Percentiles rank a stretch among this genome's conserved stretches.
phyloP scores from a whole-genome alignment of 495 filamentous ascomycete genomes.

The Haplographium delicatum region DNA sequence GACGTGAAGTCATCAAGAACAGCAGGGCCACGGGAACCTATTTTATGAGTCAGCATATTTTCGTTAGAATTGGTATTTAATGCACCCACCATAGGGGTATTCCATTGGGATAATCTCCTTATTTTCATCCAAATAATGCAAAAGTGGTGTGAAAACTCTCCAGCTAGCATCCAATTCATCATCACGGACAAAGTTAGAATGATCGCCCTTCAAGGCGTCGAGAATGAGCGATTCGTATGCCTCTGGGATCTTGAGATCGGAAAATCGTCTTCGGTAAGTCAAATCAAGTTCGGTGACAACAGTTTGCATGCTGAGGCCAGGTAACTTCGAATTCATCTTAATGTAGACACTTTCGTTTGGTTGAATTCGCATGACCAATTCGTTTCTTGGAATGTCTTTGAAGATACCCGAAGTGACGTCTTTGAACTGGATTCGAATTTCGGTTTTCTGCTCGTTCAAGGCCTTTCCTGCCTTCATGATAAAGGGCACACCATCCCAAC shows the following conservation, averaged over 20 bases:
- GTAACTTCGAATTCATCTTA: slow-evolving; percentile 99
- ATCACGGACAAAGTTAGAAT: slow-evolving; percentile 99
- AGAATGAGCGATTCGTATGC: slow-evolving; percentile 97
- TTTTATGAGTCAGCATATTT: slow-evolving; percentile 12
- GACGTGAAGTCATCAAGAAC: slow-evolving; percentile 98
- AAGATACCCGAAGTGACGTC: slow-evolving; percentile 99
- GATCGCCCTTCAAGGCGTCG: slow-evolving; percentile 96
- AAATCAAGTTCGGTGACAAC: slow-evolving; percentile 98
- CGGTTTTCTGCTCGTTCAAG: slow-evolving; percentile 99
- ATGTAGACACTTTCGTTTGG: slow-evolving; percentile 99
- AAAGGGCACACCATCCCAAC: slow-evolving; percentile 99
- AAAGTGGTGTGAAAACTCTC: slow-evolving; percentile 95
- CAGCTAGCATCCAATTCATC: slow-evolving; percentile 98
- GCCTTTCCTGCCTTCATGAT: slow-evolving; percentile 99
- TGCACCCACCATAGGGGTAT: slow-evolving; percentile 90
- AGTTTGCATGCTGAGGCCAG: slow-evolving; percentile 98
- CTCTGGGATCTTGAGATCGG: slow-evolving; percentile 98
- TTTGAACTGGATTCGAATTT: slow-evolving; percentile 98
- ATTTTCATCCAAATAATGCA: slow-evolving; percentile 98
- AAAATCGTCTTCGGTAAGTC: slow-evolving; percentile 97
- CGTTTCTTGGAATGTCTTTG: slow-evolving; percentile 98
- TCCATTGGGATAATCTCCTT: slow-evolving; percentile 99
- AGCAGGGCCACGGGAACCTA: slow-evolving; percentile 92
- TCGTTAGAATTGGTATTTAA: not conserved
- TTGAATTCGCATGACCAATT: slow-evolving; percentile 98